A percentile compares a stretch with the other conserved stretches of the same genome.
Conservation (phyloP, 2,329 filamentous ascomycete species). For the Fusarium duplospermum region DNA sequence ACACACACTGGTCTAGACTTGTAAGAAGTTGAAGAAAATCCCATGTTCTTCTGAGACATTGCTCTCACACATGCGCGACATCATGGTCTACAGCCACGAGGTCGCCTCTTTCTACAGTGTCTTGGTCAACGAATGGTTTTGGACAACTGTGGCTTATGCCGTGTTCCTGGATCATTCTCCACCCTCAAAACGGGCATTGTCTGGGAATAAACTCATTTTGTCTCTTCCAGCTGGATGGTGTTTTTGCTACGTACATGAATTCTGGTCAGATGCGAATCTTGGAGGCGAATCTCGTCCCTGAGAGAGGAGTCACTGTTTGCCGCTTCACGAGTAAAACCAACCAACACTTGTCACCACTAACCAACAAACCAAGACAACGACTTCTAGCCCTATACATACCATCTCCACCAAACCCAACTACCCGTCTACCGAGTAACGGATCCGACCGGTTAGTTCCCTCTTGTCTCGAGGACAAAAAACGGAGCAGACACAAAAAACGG, state of each 20-base stretch:
- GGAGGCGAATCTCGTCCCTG: neutral
- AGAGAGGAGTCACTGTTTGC: neutral
- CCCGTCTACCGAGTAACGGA: slow-evolving; percentile 7
- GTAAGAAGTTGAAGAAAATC: neutral
- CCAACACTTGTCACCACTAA: neutral
- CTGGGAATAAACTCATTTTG: slow-evolving; percentile 1
- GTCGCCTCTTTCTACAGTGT: neutral
- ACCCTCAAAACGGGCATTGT: neutral
- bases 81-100: neutral
- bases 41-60: neutral
- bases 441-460: slow-evolving; percentile 19
- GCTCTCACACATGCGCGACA: slow-evolving; percentile 1
- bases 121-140: neutral
- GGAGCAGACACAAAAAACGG: neutral
- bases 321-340: neutral
- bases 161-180: slow-evolving; percentile 14
- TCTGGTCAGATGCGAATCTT: neutral
- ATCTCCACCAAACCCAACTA: neutral
- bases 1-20: slow-evolving; percentile 9
- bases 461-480: slow-evolving; percentile 6
- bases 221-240: neutral
- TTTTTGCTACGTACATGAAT: neutral
- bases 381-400: neutral
- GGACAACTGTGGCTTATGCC: neutral
- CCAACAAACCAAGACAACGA: neutral